A percentile compares a stretch with the other conserved stretches of the same genome.
Evolutionary conservation across 2,329 filamentous ascomycete species (phyloP).

Genomic region (Neofusicoccum laricinum): DNA sequence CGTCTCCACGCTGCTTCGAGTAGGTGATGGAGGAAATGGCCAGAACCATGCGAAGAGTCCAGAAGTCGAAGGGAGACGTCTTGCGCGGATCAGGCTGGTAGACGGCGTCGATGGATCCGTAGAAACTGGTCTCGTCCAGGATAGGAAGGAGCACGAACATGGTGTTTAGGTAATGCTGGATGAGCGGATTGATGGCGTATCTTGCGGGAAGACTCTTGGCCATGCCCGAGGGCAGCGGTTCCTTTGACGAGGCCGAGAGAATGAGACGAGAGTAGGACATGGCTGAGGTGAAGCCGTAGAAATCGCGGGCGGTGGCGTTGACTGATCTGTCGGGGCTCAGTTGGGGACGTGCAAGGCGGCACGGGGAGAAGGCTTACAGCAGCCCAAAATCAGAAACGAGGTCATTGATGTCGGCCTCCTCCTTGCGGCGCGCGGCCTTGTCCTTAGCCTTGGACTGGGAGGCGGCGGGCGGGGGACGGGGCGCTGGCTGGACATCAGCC

Average conservation of each 20-base stretch:
- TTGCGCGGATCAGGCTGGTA: constrained; percentile 68
- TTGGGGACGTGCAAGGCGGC: constrained; percentile 16
- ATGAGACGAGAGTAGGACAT: constrained; percentile 92
- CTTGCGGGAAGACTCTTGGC: constrained; percentile 66
- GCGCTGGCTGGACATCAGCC: constrained; percentile 48
- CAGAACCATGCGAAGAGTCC: constrained; percentile 84
- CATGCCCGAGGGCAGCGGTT: constrained; percentile 62
- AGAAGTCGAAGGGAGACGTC: constrained; percentile 69
- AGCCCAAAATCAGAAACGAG: constrained; percentile 93
- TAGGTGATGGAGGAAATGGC: constrained; percentile 76
- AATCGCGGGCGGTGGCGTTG: constrained; percentile 91
- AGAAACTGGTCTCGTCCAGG: constrained; percentile 76
- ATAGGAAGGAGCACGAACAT: constrained; percentile 78
- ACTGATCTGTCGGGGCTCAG: constrained; percentile 62
- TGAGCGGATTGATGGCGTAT: constrained; percentile 63
- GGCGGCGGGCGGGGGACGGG: constrained; percentile 45
- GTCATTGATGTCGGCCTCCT: constrained; percentile 85
- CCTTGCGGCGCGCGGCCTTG: constrained; percentile 53
- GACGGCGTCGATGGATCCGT: constrained; percentile 74
- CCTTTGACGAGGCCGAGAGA: constrained; percentile 75
- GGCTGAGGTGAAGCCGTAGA: constrained; percentile 80
- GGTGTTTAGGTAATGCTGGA: constrained; percentile 83
- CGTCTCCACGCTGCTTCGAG: constrained; percentile 64
- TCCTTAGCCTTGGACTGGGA: constrained; percentile 28
- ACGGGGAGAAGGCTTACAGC: constrained; percentile 56